Evolutionary conservation across 257 asterid genomes (phyloP).

Genomic region (Nicotiana otophora): DNA sequence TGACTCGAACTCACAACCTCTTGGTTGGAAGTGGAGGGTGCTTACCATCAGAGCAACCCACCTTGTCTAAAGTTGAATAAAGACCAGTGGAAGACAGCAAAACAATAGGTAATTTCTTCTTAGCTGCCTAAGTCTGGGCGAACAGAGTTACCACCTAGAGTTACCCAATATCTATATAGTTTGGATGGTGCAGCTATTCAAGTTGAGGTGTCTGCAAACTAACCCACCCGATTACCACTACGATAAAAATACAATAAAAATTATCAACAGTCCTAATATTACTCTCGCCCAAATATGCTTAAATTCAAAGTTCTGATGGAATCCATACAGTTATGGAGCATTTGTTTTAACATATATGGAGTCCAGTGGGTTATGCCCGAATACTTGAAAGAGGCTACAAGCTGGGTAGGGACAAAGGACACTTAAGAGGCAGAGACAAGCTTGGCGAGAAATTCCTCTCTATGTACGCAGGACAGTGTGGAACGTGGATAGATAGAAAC

Average conservation of each 20-base stretch:
- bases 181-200: neutral
- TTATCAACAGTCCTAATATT: neutral
- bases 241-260: neutral
- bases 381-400: neutral
- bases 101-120: neutral
- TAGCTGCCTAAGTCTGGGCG: no score
- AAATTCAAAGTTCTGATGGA: neutral
- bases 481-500: neutral
- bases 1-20: no score
- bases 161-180: neutral
- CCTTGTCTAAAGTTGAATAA: no score
- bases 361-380: neutral
- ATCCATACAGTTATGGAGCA: neutral
- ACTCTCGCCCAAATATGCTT: neutral
- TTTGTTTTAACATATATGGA: neutral
- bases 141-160: neutral
- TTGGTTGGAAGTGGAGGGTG: no score
- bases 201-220: neutral
- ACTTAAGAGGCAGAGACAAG: neutral
- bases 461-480: no score
- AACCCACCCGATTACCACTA: neutral
- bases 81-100: neutral
- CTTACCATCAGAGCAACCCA: no score
- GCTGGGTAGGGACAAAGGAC: neutral
- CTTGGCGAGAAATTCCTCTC: neutral